These are phyloP conservation scores for Sphaerulina musiva DNA, from an alignment of 2,329 filamentous ascomycete genomes.

Conservation along the genomic window DNA sequence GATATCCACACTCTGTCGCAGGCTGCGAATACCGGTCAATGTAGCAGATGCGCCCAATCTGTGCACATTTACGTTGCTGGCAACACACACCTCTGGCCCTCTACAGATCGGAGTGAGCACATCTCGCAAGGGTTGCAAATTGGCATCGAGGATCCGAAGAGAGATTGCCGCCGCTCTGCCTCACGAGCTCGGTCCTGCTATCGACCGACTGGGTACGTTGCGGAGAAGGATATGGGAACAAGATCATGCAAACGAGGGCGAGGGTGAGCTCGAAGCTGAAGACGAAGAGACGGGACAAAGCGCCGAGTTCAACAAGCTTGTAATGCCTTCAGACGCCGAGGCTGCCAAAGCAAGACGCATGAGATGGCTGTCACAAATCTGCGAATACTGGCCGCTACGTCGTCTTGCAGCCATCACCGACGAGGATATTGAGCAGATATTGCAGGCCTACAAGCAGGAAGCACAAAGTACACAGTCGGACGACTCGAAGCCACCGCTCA, in stretches of 20 bases:
- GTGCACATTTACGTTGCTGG: slow-evolving; percentile 84
- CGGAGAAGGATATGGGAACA: slow-evolving; percentile 67
- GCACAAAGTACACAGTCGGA: slow-evolving; percentile 27
- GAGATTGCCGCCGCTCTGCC: slow-evolving; percentile 81
- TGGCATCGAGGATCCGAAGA: slow-evolving; percentile 79
- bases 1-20: slow-evolving; percentile 68
- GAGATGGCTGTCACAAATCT: slow-evolving; percentile 91
- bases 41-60: slow-evolving; percentile 80
- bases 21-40: slow-evolving; percentile 83
- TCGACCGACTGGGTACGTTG: slow-evolving; percentile 68
- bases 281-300: slow-evolving; percentile 66
- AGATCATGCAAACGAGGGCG: slow-evolving; percentile 53
- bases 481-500: slow-evolving; percentile 27
- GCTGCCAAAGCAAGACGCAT: slow-evolving; percentile 73
- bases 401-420: slow-evolving; percentile 74
- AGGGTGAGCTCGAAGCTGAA: slow-evolving; percentile 40
- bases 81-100: slow-evolving; percentile 81
- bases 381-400: slow-evolving; percentile 94
- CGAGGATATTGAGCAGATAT: slow-evolving; percentile 66
- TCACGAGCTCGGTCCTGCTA: slow-evolving; percentile 65
- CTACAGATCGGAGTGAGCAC: slow-evolving; percentile 94
- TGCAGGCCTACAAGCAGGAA: slow-evolving; percentile 61
- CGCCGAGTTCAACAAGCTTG: slow-evolving; percentile 75
- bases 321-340: slow-evolving; percentile 66
- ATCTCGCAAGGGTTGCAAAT: slow-evolving; percentile 87